Evolutionary conservation across 176 grass and related monocot species (phyloP).

Genomic region (Juncus effusus): DNA sequence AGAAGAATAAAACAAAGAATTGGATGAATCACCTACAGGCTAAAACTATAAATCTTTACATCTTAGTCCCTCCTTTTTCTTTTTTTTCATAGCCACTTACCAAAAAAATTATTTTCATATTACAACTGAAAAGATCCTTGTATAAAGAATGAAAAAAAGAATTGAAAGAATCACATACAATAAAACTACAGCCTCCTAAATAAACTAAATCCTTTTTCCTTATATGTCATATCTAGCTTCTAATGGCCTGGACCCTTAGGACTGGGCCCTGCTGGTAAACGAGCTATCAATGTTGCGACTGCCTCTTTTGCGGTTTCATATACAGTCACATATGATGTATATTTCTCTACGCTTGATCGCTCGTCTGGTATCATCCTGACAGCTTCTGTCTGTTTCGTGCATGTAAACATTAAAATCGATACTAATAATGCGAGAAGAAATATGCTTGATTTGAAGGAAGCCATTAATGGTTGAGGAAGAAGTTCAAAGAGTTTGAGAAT

Average conservation of each 20-base stretch:
- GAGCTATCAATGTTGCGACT: constrained; percentile 53
- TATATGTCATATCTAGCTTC: neutral
- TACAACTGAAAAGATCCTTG: neutral
- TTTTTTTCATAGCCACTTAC: neutral
- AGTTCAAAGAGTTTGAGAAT: neutral
- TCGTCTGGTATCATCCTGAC: constrained; percentile 9
- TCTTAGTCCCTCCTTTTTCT: neutral
- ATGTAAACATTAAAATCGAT: neutral
- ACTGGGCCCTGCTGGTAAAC: constrained; percentile 59
- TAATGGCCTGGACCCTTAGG: constrained; percentile 59
- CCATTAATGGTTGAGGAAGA: constrained; percentile 10
- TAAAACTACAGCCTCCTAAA: neutral
- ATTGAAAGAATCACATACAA: constrained; percentile 8
- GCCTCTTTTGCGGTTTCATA: constrained; percentile 28
- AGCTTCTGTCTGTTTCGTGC: constrained; percentile 14
- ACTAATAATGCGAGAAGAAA: neutral
- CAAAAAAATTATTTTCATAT: neutral
- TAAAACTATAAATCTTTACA: too few species aligned
- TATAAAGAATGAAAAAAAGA: constrained; percentile 17
- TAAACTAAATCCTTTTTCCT: neutral
- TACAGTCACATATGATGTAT: constrained; percentile 8
- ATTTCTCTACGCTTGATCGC: constrained; percentile 12
- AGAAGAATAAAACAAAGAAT: too few species aligned
- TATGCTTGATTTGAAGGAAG: neutral
- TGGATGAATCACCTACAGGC: too few species aligned